Base-by-base conservation (phyloP, 192 early-diverging fungal species). In the Rhizophagus prolifer region DNA sequence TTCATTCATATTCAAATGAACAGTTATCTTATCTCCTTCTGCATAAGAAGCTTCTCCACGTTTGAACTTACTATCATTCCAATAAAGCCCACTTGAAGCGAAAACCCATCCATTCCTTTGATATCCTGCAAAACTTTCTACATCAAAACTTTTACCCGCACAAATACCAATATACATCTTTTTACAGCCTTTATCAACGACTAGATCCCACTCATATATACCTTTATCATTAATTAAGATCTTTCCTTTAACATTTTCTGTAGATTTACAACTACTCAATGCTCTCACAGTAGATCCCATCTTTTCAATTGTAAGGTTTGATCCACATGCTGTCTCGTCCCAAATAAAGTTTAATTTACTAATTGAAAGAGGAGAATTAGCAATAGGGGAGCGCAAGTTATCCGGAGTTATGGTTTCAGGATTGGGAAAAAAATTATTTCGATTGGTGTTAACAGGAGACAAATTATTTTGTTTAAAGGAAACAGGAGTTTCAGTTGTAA, bases 1-100 rank as follows among this genome's bases (percentile, higher is more conserved):
- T n/a, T 34, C 47, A 13, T 38, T 66, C 78, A 79, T 79, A 23
- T 79, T 38, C 3, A 79, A 3, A 63, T 79, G 58, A 46, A 79
- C 31, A 4, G 69, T 79, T 28, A 79, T 34, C 14, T n/a, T 58
- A 31, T 50, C 58, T 50, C 70, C 70, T 14, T 26, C 16, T 2
- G 25, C 50, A 63, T 75, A 78, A 28, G 34, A 28, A 12, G n/a
- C 58, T 23, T 31, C 26, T 44, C 47, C 21, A n/a, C n/a, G 21
- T 2, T 16, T 23, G 13, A 12, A 7, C 6, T 26, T 71, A 30
- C 16, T 47, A 54, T 58, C 36, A 58, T 74, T 61, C 21, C 31
- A 62, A 28, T 28, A 62, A 25, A 13, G 60, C 13, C 72, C 72
- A 38, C 14, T 21, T 14, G 16, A 19, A 21, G 26, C 31, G 6